Evolutionary conservation across 1,284 basidiomycete species (phyloP).

Genomic region (Microbotryum silenes-acaulis): DNA sequence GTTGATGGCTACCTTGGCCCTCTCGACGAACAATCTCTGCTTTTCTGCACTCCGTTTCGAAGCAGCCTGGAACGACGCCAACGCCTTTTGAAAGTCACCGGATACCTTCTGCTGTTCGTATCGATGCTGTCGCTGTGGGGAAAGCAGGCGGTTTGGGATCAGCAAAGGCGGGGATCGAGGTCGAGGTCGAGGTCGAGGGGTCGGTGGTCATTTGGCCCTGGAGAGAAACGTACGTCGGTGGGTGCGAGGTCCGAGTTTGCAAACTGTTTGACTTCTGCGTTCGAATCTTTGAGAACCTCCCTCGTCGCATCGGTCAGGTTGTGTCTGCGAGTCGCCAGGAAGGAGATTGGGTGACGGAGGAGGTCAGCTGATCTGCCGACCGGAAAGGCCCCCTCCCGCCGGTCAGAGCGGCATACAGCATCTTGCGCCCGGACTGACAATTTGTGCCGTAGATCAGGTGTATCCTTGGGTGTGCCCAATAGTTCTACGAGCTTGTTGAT

Average conservation of each 20-base stretch:
- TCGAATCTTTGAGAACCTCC: slow-evolving; percentile 86
- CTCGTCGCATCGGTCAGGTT: slow-evolving; percentile 90
- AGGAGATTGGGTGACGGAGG: not conserved
- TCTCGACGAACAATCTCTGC: slow-evolving; percentile 73
- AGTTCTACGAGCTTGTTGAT: slow-evolving; percentile 88
- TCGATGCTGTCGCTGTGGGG: slow-evolving; percentile 38
- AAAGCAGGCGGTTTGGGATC: not conserved
- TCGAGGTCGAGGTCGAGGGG: not conserved
- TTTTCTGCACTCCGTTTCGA: slow-evolving; percentile 82
- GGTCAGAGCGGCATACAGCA: not conserved
- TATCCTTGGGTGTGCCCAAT: slow-evolving; percentile 72
- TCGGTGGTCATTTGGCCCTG: slow-evolving; percentile 5
- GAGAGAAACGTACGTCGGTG: slow-evolving; percentile 45
- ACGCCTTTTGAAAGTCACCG: slow-evolving; percentile 80
- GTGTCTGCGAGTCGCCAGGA: slow-evolving; percentile 38
- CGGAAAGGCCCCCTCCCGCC: not conserved
- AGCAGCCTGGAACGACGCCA: slow-evolving; percentile 83
- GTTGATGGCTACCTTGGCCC: slow-evolving; percentile 48
- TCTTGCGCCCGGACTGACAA: slow-evolving; percentile 52
- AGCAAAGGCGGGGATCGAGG: not conserved
- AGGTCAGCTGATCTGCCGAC: not conserved
- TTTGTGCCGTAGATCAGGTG: slow-evolving; percentile 61
- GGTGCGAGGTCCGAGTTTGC: slow-evolving; percentile 58
- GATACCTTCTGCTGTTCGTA: slow-evolving; percentile 69
- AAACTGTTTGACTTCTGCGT: slow-evolving; percentile 82